Evolutionary conservation across 148 eudicot genomes (phyloP).

Genomic region (Fallopia convolvulus): DNA sequence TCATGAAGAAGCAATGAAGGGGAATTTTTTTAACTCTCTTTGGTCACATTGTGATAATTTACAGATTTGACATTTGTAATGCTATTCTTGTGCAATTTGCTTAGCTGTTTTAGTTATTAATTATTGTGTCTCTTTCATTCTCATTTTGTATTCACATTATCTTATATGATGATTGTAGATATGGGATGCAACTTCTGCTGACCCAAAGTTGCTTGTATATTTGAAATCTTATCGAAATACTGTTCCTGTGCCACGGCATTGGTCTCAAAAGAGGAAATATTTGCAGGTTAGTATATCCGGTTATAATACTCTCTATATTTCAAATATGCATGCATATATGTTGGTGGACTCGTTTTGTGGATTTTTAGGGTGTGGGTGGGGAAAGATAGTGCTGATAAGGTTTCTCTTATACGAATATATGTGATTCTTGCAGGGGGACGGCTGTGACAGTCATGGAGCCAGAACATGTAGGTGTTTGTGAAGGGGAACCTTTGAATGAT

Average conservation of each 20-base stretch:
- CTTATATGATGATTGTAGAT: conserved; percentile 35
- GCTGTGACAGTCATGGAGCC: conserved; percentile 82
- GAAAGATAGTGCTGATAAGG: conserved; percentile 47
- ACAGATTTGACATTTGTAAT: background rate
- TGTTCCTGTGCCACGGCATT: conserved; percentile 96
- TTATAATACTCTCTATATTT: conserved; percentile 3
- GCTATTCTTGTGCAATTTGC: background rate
- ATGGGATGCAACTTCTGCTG: conserved; percentile 93
- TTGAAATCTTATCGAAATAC: conserved; percentile 86
- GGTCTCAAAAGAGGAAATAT: conserved; percentile 94
- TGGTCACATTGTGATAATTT: background rate
- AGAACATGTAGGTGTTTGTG: conserved; percentile 77
- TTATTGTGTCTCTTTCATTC: background rate
- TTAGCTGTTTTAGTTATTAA: background rate
- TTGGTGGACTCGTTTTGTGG: conserved; percentile 15
- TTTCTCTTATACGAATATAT: conserved; percentile 95
- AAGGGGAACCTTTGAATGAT: conserved; percentile 44
- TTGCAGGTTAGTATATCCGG: conserved; percentile 56
- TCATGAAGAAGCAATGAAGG: background rate
- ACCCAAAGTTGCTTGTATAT: conserved; percentile 79
- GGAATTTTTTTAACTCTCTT: background rate
- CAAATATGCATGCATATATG: conserved; percentile 19
- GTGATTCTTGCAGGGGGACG: conserved; percentile 99
- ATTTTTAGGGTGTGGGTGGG: conserved; percentile 38
- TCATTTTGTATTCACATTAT: background rate